Conservation (phyloP, 2,329 filamentous ascomycete species). For the Huntiella bhutanensis region DNA sequence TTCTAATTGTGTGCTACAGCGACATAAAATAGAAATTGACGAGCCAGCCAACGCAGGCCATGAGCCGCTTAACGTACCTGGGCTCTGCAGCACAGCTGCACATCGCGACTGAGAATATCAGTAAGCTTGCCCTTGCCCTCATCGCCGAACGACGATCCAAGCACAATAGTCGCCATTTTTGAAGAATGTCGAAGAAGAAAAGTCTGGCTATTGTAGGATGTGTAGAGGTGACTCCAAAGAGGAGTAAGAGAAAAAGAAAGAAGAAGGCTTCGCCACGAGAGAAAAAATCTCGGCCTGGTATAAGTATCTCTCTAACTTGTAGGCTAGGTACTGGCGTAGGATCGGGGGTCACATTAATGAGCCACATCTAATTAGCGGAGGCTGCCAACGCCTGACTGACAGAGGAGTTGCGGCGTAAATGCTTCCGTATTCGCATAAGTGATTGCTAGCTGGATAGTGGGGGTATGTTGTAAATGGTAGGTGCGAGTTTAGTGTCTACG, state of each 20-base stretch:
- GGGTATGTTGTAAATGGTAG: too few species aligned
- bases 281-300: slow-evolving; percentile 5
- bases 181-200: slow-evolving; percentile 11
- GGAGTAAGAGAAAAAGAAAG: slow-evolving; percentile 12
- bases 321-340: neutral
- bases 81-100: slow-evolving; percentile 12
- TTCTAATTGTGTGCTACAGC: too few species aligned
- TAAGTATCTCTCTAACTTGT: slow-evolving; percentile 4
- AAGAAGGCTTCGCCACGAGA: neutral
- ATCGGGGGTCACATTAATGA: slow-evolving; percentile 1
- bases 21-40: too few species aligned
- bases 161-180: slow-evolving; percentile 12
- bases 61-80: slow-evolving; percentile 5
- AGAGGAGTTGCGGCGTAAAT: neutral
- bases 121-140: slow-evolving; percentile 12
- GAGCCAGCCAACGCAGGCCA: too few species aligned
- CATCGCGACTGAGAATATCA: slow-evolving; percentile 11
- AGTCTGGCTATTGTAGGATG: slow-evolving; percentile 10
- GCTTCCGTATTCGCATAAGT: too few species aligned
- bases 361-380: neutral
- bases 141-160: slow-evolving; percentile 12
- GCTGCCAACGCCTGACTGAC: neutral
- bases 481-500: too few species aligned
- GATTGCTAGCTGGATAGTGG: too few species aligned
- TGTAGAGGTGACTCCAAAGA: slow-evolving; percentile 11